Evolutionary conservation across 2,329 filamentous ascomycete species (phyloP).

Genomic region (Rugonectria rugulosa): DNA sequence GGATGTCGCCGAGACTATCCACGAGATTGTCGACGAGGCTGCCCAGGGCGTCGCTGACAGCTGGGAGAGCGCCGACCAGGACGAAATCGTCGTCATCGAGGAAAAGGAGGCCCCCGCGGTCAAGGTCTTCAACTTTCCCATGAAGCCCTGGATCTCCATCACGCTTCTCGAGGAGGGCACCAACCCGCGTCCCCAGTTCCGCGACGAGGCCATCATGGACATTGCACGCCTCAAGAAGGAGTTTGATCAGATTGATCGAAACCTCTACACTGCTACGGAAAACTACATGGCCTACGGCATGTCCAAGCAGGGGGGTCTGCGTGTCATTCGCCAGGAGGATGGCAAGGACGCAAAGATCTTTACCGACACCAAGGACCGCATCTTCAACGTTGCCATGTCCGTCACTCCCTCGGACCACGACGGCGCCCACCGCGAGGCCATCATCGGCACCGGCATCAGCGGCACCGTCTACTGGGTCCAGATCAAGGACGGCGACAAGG

Average conservation of each 20-base stretch:
- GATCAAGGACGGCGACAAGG: constrained; percentile 78
- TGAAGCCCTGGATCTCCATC: constrained; percentile 95
- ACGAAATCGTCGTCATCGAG: constrained; percentile 70
- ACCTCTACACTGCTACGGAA: constrained; percentile 86
- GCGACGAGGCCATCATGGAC: constrained; percentile 84
- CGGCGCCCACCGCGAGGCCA: constrained; percentile 73
- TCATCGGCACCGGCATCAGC: constrained; percentile 92
- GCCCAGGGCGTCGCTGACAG: constrained; percentile 76
- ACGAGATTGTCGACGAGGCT: constrained; percentile 53
- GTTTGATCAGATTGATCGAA: constrained; percentile 96
- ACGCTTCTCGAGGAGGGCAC: constrained; percentile 68
- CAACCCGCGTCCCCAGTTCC: constrained; percentile 69
- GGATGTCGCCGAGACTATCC: constrained; percentile 50
- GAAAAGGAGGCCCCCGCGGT: constrained; percentile 71
- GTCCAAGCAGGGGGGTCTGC: constrained; percentile 89
- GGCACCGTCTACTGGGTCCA: constrained; percentile 97
- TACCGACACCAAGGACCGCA: constrained; percentile 87
- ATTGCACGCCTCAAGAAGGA: constrained; percentile 96
- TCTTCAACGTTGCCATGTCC: constrained; percentile 92
- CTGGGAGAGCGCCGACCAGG: constrained; percentile 88
- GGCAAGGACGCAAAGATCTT: constrained; percentile 93
- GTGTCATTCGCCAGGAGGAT: constrained; percentile 93
- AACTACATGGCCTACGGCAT: constrained; percentile 95
- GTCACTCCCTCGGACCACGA: constrained; percentile 66
- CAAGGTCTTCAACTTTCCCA: constrained; percentile 92